phyloP scores from a whole-genome alignment of 805 yeast genomes.

The Naumovozyma baii region DNA sequence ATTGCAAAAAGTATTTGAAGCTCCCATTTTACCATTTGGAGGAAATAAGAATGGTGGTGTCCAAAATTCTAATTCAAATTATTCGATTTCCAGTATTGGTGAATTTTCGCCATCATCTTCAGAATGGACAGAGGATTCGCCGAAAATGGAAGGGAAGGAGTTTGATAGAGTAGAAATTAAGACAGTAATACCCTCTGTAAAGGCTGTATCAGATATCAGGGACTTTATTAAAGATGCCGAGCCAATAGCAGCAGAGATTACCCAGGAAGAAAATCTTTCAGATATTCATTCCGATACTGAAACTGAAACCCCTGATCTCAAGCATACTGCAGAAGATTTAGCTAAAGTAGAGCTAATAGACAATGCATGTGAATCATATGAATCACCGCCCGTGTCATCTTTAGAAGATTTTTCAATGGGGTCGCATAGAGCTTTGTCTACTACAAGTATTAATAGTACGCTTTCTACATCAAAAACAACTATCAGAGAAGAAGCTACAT shows the following conservation, averaged over 20 bases:
- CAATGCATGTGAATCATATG: not conserved
- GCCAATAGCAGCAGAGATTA: not conserved
- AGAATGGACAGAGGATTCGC: constrained; percentile 35
- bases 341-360: not conserved
- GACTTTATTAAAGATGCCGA: constrained; percentile 21
- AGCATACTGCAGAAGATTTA: no score
- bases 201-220: constrained; percentile 35
- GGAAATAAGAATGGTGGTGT: constrained; percentile 8
- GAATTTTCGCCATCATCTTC: constrained; percentile 40
- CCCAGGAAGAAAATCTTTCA: constrained; percentile 5
- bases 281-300: constrained; percentile 7
- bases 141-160: constrained; percentile 19
- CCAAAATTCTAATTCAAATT: constrained; percentile 27
- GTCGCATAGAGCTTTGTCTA: constrained; percentile 17
- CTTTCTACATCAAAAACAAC: constrained; percentile 9
- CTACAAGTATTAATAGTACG: constrained; percentile 23
- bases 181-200: constrained; percentile 32
- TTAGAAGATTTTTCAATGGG: constrained; percentile 24
- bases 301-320: no score
- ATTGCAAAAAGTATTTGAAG: constrained; percentile 20
- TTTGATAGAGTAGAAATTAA: constrained; percentile 7
- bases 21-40: constrained; percentile 24
- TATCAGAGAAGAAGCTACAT: not conserved
- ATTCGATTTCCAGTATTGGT: constrained; percentile 35
- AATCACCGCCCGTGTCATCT: constrained; percentile 11